Percentiles rank a stretch among this genome's conserved stretches.
Evolutionary conservation across 257 asterid species (phyloP).

Genomic region (Jacaranda copaia): DNA sequence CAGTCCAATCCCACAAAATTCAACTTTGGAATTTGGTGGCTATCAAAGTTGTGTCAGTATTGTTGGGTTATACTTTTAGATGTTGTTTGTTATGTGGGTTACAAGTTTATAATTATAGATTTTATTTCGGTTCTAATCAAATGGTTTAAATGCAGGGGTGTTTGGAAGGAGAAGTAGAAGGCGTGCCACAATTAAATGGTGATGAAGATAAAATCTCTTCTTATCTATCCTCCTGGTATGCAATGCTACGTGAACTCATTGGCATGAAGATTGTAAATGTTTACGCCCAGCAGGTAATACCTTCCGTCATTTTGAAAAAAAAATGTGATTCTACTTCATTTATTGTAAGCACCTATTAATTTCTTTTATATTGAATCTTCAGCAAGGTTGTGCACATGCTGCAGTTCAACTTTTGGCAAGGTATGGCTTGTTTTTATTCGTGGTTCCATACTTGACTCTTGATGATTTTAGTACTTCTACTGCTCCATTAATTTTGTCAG

Average conservation of each 20-base stretch:
- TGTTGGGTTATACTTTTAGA: too few relatives aligned
- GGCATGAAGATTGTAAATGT: background rate
- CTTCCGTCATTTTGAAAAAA: background rate
- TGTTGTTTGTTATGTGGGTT: too few relatives aligned
- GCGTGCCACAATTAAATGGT: background rate
- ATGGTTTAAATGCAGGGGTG: background rate
- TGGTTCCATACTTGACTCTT: too few relatives aligned
- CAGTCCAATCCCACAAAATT: too few relatives aligned
- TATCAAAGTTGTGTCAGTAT: too few relatives aligned
- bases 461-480: too few relatives aligned
- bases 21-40: too few relatives aligned
- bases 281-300: background rate
- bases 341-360: background rate
- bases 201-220: background rate
- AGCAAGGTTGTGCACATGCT: background rate
- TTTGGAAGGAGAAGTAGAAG: background rate
- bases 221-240: background rate
- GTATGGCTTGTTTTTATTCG: background rate
- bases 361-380: background rate
- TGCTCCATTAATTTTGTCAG: too few relatives aligned
- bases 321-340: too few relatives aligned
- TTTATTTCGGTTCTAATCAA: background rate
- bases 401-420: background rate
- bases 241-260: background rate
- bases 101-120: too few relatives aligned